Evolutionary conservation across 1,284 basidiomycete genomes (phyloP), one percentile per base, ranked within the genome.

Genomic region (Stygiomarasmius scandens): DNA sequence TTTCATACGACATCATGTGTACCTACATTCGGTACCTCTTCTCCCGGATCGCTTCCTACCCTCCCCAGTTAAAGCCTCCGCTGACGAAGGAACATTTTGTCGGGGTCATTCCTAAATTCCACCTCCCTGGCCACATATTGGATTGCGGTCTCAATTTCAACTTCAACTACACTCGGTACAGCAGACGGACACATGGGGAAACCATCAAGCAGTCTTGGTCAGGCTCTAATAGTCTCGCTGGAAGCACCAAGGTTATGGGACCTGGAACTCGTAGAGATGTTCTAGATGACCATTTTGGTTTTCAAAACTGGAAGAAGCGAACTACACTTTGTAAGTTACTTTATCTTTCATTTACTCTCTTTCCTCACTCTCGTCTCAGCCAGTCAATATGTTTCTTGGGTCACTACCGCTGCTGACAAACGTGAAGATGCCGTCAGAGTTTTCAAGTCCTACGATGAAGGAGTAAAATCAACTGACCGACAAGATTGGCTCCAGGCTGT

Each of bases 181-280:
- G 46, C 25, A 61, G 57, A 1, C 52, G 53, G 6, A 64, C 58
- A 2, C 55, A 61, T 49, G 63, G 63, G 6, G 63, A 66, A 47
- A 54, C 46, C 4, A 47, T 60, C 2, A 61, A 66, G 32, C 43
- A 53, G 9, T 43, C 48, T 25, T 56, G 63, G 61, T 19, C 60
- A 23, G 12, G 9, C 19, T 29, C 24, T 23, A 61, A 63, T 49
- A 20, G 27, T 2, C 20, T 57, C 8, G 59, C 58, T 9, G 23
- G 34, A 9, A 61, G 55, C 19, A 64, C 63, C 3, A 36, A 49
- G 14, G 60, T 62, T 36, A 64, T 64, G 62, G 52, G 49, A 10
- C 58, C 59, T n/a, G 56, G 56, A n/a, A 11, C 46, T 11, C 41
- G 56, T 2, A 32, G 50, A n/a, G 60, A 64, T 29, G 55, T 54